Evolutionary conservation across 2,329 filamentous ascomycete species (phyloP), one percentile per base, ranked within the genome.

Genomic region (Aspergillus sclerotialis): DNA sequence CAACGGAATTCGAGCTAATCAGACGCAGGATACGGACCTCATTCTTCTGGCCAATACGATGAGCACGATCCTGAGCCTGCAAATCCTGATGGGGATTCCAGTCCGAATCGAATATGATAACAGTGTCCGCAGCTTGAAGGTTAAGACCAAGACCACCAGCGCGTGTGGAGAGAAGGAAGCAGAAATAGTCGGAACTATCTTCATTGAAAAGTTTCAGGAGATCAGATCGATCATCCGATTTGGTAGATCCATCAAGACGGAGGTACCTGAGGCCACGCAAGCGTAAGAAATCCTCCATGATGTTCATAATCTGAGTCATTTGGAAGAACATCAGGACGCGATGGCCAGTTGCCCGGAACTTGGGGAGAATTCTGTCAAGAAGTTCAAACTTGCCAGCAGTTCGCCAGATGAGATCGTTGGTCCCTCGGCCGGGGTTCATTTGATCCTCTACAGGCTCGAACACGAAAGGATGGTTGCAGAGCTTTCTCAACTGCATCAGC

Each of bases 291-390:
- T 98, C 92, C 52, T 98, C 92, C 92, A 98, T 96, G 55, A 98
- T 98, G 65, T 98, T 94, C 92, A 98, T 98, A 58, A 98, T 98
- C 42, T 94, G 89, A 4, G 92, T 98, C 92, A 98, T 98, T 62
- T 98, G 92, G 74, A 98, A 98, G 76, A 98, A 98, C 84, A 98
- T 96, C 60, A 98, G 73, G 17, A 96, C 88, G 63, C 92, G 84
- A 76, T 98, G 92, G 11, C 87, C 87, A 1, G 86, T 89, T 3
- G 76, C 80, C 49, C 85, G 78, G 63, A 98, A 96, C 65, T 98
- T 98, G 30, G 92, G 92, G 44, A 98, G 63, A 42, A 98, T 73
- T 33, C 92, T 77, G 60, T 98, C 92, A 16, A 98, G 73, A 18
- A 98, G 73, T 67, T 98, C 92, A 52, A 98, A 98, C 65, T 98